phyloP scores from a whole-genome alignment of 2,329 filamentous ascomycete genomes.

The Monosporascus sp. region DNA sequence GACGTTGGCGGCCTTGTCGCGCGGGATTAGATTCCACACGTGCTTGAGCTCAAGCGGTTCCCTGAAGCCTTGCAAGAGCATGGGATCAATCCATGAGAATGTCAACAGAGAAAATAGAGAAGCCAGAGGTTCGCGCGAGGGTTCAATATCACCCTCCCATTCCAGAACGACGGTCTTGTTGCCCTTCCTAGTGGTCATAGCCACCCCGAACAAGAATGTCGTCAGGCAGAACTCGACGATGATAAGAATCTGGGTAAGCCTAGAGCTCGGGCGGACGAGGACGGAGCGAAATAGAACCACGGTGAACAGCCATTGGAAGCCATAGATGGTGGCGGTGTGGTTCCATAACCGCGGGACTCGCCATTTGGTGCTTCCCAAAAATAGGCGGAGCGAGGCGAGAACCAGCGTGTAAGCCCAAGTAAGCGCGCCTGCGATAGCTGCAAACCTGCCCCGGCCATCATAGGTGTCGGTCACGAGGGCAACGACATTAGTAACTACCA shows the following conservation, averaged over 20 bases:
- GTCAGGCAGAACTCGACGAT: constrained; percentile 71
- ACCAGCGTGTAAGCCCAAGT: constrained; percentile 78
- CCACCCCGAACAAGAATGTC: constrained; percentile 68
- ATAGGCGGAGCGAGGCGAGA: constrained; percentile 68
- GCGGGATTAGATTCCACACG: constrained; percentile 87
- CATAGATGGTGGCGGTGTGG: constrained; percentile 83
- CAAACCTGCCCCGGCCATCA: constrained; percentile 50
- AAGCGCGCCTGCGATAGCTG: constrained; percentile 60
- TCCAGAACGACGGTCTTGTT: constrained; percentile 86
- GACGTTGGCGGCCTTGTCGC: constrained; percentile 79
- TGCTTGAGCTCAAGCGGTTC: constrained; percentile 75
- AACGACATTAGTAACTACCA: constrained; percentile 64
- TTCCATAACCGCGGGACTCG: constrained; percentile 77
- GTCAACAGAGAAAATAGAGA: constrained; percentile 84
- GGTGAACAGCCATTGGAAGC: constrained; percentile 72
- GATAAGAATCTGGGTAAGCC: constrained; percentile 55
- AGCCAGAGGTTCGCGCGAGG: constrained; percentile 79
- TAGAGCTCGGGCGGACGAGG: constrained; percentile 69
- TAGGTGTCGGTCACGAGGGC: constrained; percentile 57
- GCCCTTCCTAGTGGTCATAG: constrained; percentile 79
- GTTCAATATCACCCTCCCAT: constrained; percentile 82
- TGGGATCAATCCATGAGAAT: constrained; percentile 84
- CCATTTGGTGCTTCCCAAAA: constrained; percentile 58
- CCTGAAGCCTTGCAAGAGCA: constrained; percentile 85
- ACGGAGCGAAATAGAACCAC: constrained; percentile 78